These are phyloP conservation scores for Penicillium sp. DNA, from an alignment of 2,329 filamentous ascomycete genomes.

Conservation along the genomic window DNA sequence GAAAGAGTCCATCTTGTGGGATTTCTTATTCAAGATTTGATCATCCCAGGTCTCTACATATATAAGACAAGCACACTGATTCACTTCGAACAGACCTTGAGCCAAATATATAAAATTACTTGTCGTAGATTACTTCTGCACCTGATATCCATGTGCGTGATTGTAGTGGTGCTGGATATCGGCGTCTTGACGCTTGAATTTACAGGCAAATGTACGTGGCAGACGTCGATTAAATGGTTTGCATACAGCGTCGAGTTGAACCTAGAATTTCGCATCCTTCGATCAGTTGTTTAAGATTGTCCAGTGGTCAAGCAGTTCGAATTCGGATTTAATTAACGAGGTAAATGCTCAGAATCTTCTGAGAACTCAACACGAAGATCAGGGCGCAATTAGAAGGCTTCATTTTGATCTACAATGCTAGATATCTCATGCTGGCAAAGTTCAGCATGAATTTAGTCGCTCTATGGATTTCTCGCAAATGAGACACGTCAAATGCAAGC, in stretches of 20 bases:
- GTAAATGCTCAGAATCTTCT: neutral
- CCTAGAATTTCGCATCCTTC: slow-evolving; percentile 19
- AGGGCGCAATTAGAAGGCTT: neutral
- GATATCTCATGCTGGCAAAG: neutral
- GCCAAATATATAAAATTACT: neutral
- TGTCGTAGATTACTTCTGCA: slow-evolving; percentile 12
- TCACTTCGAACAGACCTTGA: neutral
- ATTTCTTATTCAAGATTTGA: slow-evolving; percentile 6
- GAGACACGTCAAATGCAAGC: no score
- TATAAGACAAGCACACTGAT: neutral
- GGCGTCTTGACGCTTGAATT: slow-evolving; percentile 14
- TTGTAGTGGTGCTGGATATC: slow-evolving; percentile 15
- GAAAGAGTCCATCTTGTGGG: slow-evolving; percentile 7
- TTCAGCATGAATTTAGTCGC: neutral
- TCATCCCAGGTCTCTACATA: neutral
- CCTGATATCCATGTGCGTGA: slow-evolving; percentile 13
- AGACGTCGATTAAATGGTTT: slow-evolving; percentile 17
- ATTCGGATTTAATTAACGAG: neutral
- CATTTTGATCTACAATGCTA: neutral
- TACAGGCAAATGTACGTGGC: slow-evolving; percentile 15
- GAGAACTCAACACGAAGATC: neutral
- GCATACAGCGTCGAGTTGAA: slow-evolving; percentile 23
- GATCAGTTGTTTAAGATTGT: slow-evolving; percentile 13
- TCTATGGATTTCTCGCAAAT: neutral
- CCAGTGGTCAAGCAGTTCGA: neutral